These are phyloP conservation scores for Priceomyces haplophilus DNA, from an alignment of 805 yeast species.

Conservation along the genomic window DNA sequence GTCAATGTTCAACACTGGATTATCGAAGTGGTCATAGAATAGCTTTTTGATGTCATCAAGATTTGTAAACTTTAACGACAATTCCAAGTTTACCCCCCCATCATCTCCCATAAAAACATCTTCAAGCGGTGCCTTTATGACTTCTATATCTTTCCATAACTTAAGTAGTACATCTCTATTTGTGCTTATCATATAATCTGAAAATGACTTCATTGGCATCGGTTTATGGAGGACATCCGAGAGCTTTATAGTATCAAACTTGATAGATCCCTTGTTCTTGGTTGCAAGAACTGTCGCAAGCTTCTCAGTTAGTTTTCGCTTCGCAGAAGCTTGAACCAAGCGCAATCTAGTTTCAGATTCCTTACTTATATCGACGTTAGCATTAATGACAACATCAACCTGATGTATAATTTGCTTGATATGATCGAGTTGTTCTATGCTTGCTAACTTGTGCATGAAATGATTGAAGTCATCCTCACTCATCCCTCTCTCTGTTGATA, in stretches of 20 bases:
- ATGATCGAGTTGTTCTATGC: slow-evolving; percentile 29
- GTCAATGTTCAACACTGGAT: slow-evolving; percentile 6
- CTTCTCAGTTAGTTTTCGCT: not conserved
- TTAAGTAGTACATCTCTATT: slow-evolving; percentile 39
- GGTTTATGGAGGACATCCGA: slow-evolving; percentile 48
- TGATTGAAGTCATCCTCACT: slow-evolving; percentile 15
- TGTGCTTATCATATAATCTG: slow-evolving; percentile 17
- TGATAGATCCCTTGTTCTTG: not conserved
- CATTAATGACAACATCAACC: slow-evolving; percentile 33
- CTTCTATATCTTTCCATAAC: slow-evolving; percentile 66
- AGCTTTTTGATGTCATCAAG: slow-evolving; percentile 53
- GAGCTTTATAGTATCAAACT: slow-evolving; percentile 25
- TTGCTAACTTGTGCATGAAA: slow-evolving; percentile 11
- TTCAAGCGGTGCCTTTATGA: slow-evolving; percentile 70
- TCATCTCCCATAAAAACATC: slow-evolving; percentile 33
- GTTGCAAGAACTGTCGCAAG: not conserved
- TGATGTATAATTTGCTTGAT: slow-evolving; percentile 52
- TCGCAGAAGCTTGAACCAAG: not conserved
- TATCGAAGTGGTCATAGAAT: slow-evolving; percentile 40
- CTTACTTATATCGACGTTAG: slow-evolving; percentile 47
- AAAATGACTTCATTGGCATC: slow-evolving; percentile 20
- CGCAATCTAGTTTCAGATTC: slow-evolving; percentile 35
- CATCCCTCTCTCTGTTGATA: slow-evolving; percentile 1
- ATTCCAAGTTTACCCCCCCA: slow-evolving; percentile 28
- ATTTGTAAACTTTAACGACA: slow-evolving; percentile 44